Evolutionary conservation across 192 early-diverging fungal species (phyloP).

Genomic region (Entomortierella parvispora): DNA sequence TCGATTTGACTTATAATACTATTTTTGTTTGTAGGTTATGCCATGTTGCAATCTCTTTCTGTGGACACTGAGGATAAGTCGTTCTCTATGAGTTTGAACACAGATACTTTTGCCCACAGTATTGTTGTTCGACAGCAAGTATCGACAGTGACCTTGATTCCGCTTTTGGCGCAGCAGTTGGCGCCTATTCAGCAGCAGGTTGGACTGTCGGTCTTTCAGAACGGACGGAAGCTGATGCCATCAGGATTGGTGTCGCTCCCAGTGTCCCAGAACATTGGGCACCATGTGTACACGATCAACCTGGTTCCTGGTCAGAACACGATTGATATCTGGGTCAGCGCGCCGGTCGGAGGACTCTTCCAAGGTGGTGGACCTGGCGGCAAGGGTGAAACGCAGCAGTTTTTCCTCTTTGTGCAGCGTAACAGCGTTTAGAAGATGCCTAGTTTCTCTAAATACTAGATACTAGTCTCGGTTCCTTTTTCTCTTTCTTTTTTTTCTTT

Average conservation of each 20-base stretch:
- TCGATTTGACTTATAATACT: background rate
- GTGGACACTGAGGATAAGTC: constrained; percentile 52
- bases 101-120: constrained; percentile 37
- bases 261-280: constrained; percentile 25
- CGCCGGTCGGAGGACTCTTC: constrained; percentile 42
- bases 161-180: constrained; percentile 33
- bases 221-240: constrained; percentile 42
- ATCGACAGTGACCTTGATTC: constrained; percentile 27
- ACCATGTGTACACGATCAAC: constrained; percentile 34
- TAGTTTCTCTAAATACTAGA: no score
- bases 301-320: constrained; percentile 34
- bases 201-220: constrained; percentile 45
- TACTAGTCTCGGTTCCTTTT: no score
- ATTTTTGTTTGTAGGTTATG: constrained; percentile 20
- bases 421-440: constrained; percentile 14
- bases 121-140: constrained; percentile 32
- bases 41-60: constrained; percentile 45
- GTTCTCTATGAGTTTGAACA: constrained; percentile 50
- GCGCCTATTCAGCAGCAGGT: constrained; percentile 43
- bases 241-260: constrained; percentile 23
- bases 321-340: constrained; percentile 52
- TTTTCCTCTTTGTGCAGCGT: constrained; percentile 41
- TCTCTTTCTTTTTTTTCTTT: no score
- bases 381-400: constrained; percentile 47
- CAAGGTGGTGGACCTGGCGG: constrained; percentile 39